Conservation (phyloP, 1,139 yeast species). For the Taiozyma sp. region DNA sequence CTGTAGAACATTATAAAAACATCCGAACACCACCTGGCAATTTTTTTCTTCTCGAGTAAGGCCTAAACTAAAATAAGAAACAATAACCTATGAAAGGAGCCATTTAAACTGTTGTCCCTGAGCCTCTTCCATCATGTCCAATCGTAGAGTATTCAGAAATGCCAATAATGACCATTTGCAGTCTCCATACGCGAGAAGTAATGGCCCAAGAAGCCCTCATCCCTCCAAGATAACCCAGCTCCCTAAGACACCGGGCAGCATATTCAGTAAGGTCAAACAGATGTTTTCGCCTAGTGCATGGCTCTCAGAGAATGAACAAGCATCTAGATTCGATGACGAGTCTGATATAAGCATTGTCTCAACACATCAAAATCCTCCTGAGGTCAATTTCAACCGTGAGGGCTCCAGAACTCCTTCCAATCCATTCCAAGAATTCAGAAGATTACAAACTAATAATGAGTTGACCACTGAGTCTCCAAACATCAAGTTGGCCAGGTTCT, state of each 20-base stretch:
- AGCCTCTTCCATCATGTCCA: background rate
- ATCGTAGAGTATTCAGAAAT: background rate
- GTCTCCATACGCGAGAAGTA: conserved; percentile 11
- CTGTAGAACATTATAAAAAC: background rate
- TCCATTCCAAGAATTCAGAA: conserved; percentile 18
- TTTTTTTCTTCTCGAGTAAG: background rate
- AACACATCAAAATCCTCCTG: background rate
- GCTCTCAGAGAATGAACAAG: conserved; percentile 2
- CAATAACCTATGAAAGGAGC: background rate
- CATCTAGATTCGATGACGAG: background rate
- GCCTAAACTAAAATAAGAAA: background rate
- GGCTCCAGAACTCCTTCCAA: conserved; percentile 9
- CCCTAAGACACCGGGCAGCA: conserved; percentile 17
- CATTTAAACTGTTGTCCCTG: background rate
- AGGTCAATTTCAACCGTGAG: background rate
- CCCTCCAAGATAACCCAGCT: background rate
- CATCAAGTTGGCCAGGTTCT: conserved; percentile 66
- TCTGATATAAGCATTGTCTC: background rate
- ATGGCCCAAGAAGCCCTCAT: background rate
- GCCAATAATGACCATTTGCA: conserved; percentile 6
- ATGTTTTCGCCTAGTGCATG: conserved; percentile 22
- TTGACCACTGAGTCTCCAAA: conserved; percentile 35
- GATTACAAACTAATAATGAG: conserved; percentile 7
- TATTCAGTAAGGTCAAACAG: conserved; percentile 20
- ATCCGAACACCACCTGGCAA: conserved; percentile 1